Base-by-base conservation (phyloP, 176 grass and related monocot species). In the Oryza coarctata region DNA sequence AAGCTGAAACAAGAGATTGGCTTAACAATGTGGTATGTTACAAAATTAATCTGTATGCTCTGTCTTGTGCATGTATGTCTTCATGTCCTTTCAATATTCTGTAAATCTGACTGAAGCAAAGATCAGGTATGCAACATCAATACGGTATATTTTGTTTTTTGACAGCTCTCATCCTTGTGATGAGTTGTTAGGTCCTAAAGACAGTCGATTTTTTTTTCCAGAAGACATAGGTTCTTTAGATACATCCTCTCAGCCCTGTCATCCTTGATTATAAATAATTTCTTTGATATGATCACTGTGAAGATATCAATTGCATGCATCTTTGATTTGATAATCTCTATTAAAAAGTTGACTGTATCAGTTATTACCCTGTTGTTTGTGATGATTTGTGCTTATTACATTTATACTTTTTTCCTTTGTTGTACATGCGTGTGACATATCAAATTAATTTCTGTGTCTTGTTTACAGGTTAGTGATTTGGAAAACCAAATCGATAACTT, bases 1-100 rank as follows among this genome's bases (percentile, higher is more conserved):
- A 99, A 92, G 77, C 89, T 86, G 96, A 99, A 92, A 99, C 96
- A 55, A 89, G 96, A 67, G 96, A 95, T 76, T 99, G 96, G 96
- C 85, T 99, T 76, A 99, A 99, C 71, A 99, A 79, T 86, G 87
- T 94, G 89, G 96, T 99, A 94, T 87, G 91, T 88, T 81, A 66
- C 70, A 45, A 79, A 71, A 25, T 55, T 6, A 65, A 43, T 40
- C 17, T 86, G 28, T 71, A 62, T 80, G 35, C 47, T 33, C 28
- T 30, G 14, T 65, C 39, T 70, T 50, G 6, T 82, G 40, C 9
- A 17, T 52, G 36, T 70, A 52, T 50, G 12, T 69, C 17, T 79
- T 65, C 69, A 57, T 73, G 9, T 29, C 13, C 29, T 69, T 55
- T 77, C 69, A 9, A 11, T 79, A 68, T 74, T 75, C 17, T 25